These are phyloP conservation scores for Diplodia sapinea DNA, from an alignment of 2,329 filamentous ascomycete genomes.

Conservation along the genomic window DNA sequence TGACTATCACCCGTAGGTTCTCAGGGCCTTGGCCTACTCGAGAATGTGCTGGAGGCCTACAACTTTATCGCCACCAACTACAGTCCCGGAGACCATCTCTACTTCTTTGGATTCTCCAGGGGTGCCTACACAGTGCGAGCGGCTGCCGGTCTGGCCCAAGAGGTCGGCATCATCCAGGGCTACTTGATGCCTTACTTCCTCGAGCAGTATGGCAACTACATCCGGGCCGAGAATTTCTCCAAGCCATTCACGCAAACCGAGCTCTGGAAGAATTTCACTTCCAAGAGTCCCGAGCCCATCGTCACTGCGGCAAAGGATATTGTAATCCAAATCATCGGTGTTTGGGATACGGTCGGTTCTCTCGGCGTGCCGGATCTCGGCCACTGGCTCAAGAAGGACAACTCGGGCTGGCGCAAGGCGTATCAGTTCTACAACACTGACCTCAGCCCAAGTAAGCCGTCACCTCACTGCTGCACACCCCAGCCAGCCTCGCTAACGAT, in stretches of 20 bases:
- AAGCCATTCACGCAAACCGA: neutral
- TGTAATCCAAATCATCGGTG: slow-evolving; percentile 52
- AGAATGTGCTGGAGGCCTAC: slow-evolving; percentile 56
- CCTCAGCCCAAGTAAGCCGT: slow-evolving; percentile 9
- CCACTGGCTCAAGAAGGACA: slow-evolving; percentile 13
- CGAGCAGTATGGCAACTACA: slow-evolving; percentile 35
- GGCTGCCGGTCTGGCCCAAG: slow-evolving; percentile 52
- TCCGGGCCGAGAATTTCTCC: neutral
- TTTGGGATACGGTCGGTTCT: slow-evolving; percentile 52
- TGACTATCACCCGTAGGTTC: neutral
- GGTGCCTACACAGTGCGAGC: slow-evolving; percentile 51
- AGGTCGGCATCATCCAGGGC: slow-evolving; percentile 56
- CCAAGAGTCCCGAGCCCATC: neutral
- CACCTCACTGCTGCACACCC: too few relatives aligned
- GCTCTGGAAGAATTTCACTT: neutral
- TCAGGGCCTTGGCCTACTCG: slow-evolving; percentile 46
- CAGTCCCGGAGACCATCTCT: slow-evolving; percentile 48
- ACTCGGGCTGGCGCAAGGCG: slow-evolving; percentile 29
- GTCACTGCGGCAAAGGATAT: slow-evolving; percentile 3
- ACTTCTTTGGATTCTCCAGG: slow-evolving; percentile 53
- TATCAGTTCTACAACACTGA: slow-evolving; percentile 30
- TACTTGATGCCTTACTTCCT: slow-evolving; percentile 55
- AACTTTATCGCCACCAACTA: slow-evolving; percentile 61
- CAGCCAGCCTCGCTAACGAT: too few relatives aligned
- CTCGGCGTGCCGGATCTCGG: slow-evolving; percentile 9